phyloP scores from a whole-genome alignment of 139 green algal genomes.

The Tetraselmis chui region DNA sequence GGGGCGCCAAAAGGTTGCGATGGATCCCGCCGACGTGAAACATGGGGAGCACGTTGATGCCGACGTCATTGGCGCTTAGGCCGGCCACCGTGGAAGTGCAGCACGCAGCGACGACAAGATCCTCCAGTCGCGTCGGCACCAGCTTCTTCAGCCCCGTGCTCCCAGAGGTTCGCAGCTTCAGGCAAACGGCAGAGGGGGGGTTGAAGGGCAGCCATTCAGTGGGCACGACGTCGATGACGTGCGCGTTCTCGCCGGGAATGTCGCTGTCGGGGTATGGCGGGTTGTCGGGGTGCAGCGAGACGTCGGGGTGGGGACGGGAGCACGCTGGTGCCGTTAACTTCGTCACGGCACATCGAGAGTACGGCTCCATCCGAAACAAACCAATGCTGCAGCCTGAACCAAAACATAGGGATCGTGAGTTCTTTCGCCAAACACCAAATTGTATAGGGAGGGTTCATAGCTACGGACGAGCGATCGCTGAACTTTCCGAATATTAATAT shows the following conservation, averaged over 20 bases:
- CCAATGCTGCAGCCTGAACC: neutral
- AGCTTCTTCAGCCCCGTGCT: neutral
- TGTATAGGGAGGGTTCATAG: neutral
- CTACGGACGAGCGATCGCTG: neutral
- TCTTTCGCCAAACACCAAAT: neutral
- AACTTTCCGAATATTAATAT: neutral
- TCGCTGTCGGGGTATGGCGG: neutral
- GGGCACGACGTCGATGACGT: neutral
- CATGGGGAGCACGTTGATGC: slow-evolving; percentile 50
- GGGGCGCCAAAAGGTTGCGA: slow-evolving; percentile 64
- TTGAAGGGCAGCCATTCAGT: neutral
- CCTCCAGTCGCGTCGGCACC: neutral
- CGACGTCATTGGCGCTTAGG: neutral
- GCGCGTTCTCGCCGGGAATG: neutral
- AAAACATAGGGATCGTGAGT: neutral
- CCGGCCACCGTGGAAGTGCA: neutral
- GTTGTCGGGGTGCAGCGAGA: neutral
- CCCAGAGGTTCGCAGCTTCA: neutral
- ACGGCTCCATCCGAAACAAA: neutral
- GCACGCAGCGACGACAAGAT: neutral
- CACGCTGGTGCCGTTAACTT: no score
- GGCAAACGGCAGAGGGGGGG: no score
- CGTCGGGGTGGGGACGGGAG: neutral
- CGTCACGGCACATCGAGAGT: no score
- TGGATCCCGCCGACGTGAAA: slow-evolving; percentile 89